Conservation (phyloP, 306 rosid species). For the Carpinus fangiana region DNA sequence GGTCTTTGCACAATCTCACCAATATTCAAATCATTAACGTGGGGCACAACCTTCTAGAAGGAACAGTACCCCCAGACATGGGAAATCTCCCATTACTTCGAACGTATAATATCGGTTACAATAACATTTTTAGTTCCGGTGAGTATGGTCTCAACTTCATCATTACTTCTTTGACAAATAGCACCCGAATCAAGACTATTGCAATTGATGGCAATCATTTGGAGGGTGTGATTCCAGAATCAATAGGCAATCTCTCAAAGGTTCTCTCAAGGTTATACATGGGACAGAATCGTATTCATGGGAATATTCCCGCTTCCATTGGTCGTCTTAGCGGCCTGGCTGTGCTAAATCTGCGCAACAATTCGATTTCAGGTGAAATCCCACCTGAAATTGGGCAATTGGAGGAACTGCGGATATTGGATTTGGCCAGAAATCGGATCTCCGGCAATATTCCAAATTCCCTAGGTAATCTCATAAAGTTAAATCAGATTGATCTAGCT, state of each 20-base stretch:
- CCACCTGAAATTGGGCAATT: conserved; percentile 59
- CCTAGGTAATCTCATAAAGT: conserved; percentile 51
- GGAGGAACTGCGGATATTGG: conserved; percentile 45
- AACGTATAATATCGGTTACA: conserved; percentile 63
- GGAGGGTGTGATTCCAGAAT: conserved; percentile 66
- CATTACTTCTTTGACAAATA: conserved; percentile 53
- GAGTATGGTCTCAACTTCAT: conserved; percentile 47
- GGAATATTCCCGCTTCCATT: conserved; percentile 63
- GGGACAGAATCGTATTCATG: conserved; percentile 65
- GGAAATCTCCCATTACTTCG: conserved; percentile 61
- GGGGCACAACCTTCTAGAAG: conserved; percentile 52
- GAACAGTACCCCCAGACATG: conserved; percentile 70
- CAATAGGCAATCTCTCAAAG: conserved; percentile 69
- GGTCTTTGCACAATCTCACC: conserved; percentile 69
- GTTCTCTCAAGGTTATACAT: conserved; percentile 48
- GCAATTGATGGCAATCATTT: conserved; percentile 55
- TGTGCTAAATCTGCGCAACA: conserved; percentile 58
- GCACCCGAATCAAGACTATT: conserved; percentile 52
- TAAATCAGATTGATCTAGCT: conserved; percentile 60
- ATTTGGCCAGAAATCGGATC: conserved; percentile 48
- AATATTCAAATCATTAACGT: conserved; percentile 50
- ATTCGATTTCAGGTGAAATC: conserved; percentile 58
- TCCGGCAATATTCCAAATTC: conserved; percentile 59
- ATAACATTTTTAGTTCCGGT: conserved; percentile 49
- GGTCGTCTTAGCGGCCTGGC: conserved; percentile 52